Conservation (phyloP, 2,329 filamentous ascomycete genomes). For the Apiospora malaysiana region DNA sequence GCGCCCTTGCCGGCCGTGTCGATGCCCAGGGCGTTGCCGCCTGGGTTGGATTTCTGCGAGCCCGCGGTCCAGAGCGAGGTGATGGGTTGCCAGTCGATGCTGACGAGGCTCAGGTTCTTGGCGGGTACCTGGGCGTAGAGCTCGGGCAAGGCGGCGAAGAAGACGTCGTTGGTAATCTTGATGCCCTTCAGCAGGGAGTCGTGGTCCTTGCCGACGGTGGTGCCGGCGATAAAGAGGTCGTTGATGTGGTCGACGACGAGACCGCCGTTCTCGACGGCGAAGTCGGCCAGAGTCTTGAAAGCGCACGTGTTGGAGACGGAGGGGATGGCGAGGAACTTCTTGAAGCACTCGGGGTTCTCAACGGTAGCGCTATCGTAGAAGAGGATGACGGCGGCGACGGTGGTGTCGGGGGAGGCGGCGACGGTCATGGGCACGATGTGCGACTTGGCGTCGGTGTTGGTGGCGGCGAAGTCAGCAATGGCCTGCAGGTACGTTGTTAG, state of each 20-base stretch:
- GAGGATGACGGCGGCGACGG: slow-evolving; percentile 42
- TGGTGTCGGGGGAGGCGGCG: slow-evolving; percentile 29
- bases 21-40: slow-evolving; percentile 44
- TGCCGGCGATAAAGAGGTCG: slow-evolving; percentile 44
- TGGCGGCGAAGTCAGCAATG: slow-evolving; percentile 32
- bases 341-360: slow-evolving; percentile 40
- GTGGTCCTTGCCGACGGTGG: slow-evolving; percentile 35
- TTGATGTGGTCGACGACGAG: slow-evolving; percentile 43
- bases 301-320: slow-evolving; percentile 39
- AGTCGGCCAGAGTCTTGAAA: slow-evolving; percentile 44
- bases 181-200: slow-evolving; percentile 30
- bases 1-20: slow-evolving; percentile 37
- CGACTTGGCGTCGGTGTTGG: slow-evolving; percentile 32
- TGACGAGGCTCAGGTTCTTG: slow-evolving; percentile 29
- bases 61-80: slow-evolving; percentile 37
- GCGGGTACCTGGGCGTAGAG: slow-evolving; percentile 30
- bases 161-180: slow-evolving; percentile 32
- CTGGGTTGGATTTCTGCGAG: slow-evolving; percentile 35
- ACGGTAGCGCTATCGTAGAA: slow-evolving; percentile 43
- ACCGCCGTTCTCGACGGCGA: slow-evolving; percentile 39
- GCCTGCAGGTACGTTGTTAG: slow-evolving; percentile 23
- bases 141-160: slow-evolving; percentile 30
- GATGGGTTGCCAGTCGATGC: slow-evolving; percentile 42
- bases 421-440: slow-evolving; percentile 33
- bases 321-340: slow-evolving; percentile 43